phyloP scores from a whole-genome alignment of 1,284 basidiomycete species.

The Ustilago hordei region DNA sequence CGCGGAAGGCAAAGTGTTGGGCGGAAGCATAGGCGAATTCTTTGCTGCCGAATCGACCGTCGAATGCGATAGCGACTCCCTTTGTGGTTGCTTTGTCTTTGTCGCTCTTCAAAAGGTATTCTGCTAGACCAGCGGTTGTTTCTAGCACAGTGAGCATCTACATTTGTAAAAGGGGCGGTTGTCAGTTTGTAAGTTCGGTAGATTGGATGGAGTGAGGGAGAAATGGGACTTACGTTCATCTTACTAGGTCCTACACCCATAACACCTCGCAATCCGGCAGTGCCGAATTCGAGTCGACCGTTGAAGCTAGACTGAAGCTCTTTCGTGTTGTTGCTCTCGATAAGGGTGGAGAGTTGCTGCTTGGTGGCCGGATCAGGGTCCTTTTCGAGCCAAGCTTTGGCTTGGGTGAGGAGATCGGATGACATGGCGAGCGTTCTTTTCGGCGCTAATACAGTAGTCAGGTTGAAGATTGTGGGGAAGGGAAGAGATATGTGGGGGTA shows the following conservation, averaged over 20 bases:
- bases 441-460: not conserved
- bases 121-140: slow-evolving; percentile 57
- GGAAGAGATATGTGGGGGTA: not conserved
- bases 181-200: too few relatives aligned
- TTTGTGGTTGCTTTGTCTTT: slow-evolving; percentile 27
- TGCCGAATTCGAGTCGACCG: slow-evolving; percentile 59
- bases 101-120: slow-evolving; percentile 49
- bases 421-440: slow-evolving; percentile 11
- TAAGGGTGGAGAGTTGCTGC: slow-evolving; percentile 35
- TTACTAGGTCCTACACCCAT: slow-evolving; percentile 60
- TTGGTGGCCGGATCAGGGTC: slow-evolving; percentile 54
- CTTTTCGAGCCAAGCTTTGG: slow-evolving; percentile 56
- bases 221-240: slow-evolving; percentile 54
- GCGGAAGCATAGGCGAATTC: slow-evolving; percentile 57
- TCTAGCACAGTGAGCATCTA: slow-evolving; percentile 60
- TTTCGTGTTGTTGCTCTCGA: slow-evolving; percentile 42
- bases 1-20: slow-evolving; percentile 51
- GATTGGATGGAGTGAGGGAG: not conserved
- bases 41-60: slow-evolving; percentile 59
- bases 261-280: slow-evolving; percentile 58
- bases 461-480: slow-evolving; percentile 3
- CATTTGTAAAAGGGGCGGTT: not conserved
- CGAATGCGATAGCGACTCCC: slow-evolving; percentile 65
- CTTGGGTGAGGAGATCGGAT: slow-evolving; percentile 36
- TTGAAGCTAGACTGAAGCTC: slow-evolving; percentile 55